Conservation (phyloP, 1,139 yeast species). For the Pichia kudriavzevii region DNA sequence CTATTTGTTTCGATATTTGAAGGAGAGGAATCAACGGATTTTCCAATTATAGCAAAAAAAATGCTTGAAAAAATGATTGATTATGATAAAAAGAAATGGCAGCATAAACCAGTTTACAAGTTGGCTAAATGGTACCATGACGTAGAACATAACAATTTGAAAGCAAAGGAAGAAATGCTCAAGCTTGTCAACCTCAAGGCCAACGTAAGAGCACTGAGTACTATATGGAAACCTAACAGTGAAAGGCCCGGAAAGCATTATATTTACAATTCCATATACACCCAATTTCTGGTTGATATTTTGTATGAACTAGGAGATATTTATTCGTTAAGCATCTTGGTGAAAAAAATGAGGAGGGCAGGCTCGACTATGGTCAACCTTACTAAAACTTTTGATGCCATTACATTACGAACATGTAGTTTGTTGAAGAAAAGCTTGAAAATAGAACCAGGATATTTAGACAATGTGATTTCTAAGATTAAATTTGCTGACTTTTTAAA, state of each 20-base stretch:
- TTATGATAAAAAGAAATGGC: constrained; percentile 84
- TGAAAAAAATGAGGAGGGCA: constrained; percentile 67
- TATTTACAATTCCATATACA: constrained; percentile 65
- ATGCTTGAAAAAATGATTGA: constrained; percentile 16
- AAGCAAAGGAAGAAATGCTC: constrained; percentile 60
- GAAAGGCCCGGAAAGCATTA: constrained; percentile 95
- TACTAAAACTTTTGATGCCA: constrained; percentile 55
- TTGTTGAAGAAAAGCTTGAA: constrained; percentile 40
- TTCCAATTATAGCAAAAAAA: no score
- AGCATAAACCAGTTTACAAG: constrained; percentile 74
- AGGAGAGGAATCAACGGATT: constrained; percentile 7
- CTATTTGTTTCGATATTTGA: constrained; percentile 17
- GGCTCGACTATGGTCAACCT: constrained; percentile 66
- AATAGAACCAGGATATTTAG: constrained; percentile 46
- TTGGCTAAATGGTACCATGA: constrained; percentile 58
- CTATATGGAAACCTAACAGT: constrained; percentile 87
- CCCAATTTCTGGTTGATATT: constrained; percentile 53
- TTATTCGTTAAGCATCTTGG: constrained; percentile 48
- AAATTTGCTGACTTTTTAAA: constrained; percentile 40
- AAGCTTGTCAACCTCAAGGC: constrained; percentile 58
- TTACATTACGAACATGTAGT: constrained; percentile 42
- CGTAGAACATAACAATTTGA: constrained; percentile 42
- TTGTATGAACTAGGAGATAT: constrained; percentile 50
- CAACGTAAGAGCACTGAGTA: constrained; percentile 63
- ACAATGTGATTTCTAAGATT: constrained; percentile 41